These are phyloP conservation scores for Jatropha curcas DNA, from an alignment of 345 rosid genomes.

Conservation along the genomic window DNA sequence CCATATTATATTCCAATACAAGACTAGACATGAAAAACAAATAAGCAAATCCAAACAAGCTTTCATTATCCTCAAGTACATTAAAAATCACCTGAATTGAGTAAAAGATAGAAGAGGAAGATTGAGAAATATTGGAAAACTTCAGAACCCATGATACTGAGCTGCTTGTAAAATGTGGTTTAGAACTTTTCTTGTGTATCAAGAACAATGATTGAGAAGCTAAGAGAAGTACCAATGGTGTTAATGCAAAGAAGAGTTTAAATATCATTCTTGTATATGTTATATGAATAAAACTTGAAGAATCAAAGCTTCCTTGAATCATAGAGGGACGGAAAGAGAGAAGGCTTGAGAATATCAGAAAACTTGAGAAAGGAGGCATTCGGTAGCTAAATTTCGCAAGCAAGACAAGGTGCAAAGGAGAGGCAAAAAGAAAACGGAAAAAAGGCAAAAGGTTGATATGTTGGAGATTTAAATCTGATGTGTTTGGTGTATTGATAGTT, in stretches of 20 bases:
- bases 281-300: constrained; percentile 51
- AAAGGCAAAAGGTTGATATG: constrained; percentile 32
- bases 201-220: constrained; percentile 43
- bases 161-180: constrained; percentile 21
- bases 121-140: constrained; percentile 38
- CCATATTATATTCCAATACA: not conserved
- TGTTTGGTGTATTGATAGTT: constrained; percentile 6
- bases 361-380: constrained; percentile 94
- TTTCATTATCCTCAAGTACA: too few species aligned
- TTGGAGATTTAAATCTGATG: constrained; percentile 27
- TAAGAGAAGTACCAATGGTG: constrained; percentile 43
- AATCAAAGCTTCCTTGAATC: constrained; percentile 85
- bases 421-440: constrained; percentile 45
- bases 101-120: constrained; percentile 51
- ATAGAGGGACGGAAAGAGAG: constrained; percentile 55
- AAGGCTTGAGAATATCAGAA: constrained; percentile 72
- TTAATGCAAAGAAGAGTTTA: constrained; percentile 53
- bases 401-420: constrained; percentile 57
- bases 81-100: constrained; percentile 71
- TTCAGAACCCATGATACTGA: constrained; percentile 46
- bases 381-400: constrained; percentile 70
- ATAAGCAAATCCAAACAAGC: too few species aligned
- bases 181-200: constrained; percentile 20
- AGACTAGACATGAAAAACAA: not conserved
- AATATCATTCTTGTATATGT: constrained; percentile 36